Percentiles rank a stretch among this genome's conserved stretches.
Evolutionary conservation across 441 rosid species (phyloP).

Genomic region (Lepidium campestre): DNA sequence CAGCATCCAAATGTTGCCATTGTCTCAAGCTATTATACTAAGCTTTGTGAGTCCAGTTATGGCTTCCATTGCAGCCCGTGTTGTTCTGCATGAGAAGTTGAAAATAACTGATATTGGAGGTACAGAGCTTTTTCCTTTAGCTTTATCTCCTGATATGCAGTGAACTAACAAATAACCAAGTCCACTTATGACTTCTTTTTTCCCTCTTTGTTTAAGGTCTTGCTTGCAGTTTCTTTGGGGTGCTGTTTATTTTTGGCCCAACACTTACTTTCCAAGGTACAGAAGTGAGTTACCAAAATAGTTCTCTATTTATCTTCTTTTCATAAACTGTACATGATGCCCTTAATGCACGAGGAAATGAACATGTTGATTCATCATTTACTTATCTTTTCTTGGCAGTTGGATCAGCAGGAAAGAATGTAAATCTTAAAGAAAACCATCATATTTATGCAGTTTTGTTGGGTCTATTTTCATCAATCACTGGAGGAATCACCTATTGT

Average conservation of each 20-base stretch:
- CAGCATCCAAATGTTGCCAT: conserved; percentile 78
- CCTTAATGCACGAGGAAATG: not conserved
- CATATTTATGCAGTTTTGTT: conserved; percentile 44
- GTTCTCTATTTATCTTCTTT: not conserved
- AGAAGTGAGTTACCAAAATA: conserved; percentile 74
- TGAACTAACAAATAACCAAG: conserved; percentile 1
- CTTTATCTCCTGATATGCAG: conserved; percentile 3
- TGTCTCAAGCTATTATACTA: conserved; percentile 64
- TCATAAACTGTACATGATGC: not conserved
- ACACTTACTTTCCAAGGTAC: conserved; percentile 78
- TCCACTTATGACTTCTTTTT: not conserved
- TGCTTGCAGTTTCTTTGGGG: conserved; percentile 84
- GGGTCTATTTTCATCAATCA: conserved; percentile 67
- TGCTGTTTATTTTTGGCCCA: conserved; percentile 67
- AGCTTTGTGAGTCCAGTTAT: conserved; percentile 73
- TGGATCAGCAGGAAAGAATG: conserved; percentile 26
- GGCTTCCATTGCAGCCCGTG: conserved; percentile 71
- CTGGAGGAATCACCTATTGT: conserved; percentile 81
- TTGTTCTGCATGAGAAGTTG: conserved; percentile 67
- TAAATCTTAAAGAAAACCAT: conserved; percentile 30
- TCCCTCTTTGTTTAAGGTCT: conserved; percentile 50
- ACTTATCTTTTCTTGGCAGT: conserved; percentile 4
- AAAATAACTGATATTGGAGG: conserved; percentile 77
- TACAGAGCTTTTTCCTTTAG: conserved; percentile 14
- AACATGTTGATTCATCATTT: not conserved